A percentile compares a stretch with the other conserved stretches of the same genome.
These are phyloP conservation scores for Pseudocercospora fijiensis DNA, from an alignment of 2,329 filamentous ascomycete genomes.

Conservation along the genomic window DNA sequence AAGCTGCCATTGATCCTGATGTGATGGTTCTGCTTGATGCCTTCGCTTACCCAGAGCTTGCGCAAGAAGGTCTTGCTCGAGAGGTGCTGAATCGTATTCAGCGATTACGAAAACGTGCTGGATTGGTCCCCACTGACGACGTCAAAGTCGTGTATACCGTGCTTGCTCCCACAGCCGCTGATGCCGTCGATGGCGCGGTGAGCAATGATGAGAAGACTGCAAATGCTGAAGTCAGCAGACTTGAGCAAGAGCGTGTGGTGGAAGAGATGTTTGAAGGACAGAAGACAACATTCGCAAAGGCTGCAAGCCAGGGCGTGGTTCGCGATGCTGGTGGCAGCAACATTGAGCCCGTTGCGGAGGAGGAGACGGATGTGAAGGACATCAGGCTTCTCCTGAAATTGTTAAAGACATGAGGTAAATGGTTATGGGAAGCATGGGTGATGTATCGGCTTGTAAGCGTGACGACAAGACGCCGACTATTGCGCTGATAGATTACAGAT, in stretches of 20 bases:
- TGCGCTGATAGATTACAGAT: not conserved
- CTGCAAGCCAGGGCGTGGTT: conserved; percentile 36
- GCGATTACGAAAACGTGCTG: conserved; percentile 88
- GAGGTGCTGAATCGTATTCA: conserved; percentile 95
- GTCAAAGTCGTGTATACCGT: conserved; percentile 92
- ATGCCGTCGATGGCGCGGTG: conserved; percentile 24
- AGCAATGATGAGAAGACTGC: conserved; percentile 30
- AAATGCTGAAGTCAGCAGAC: conserved; percentile 28
- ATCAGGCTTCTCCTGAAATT: conserved; percentile 72
- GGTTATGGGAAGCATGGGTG: not conserved
- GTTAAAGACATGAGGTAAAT: conserved; percentile 60
- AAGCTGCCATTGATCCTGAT: conserved; percentile 85
- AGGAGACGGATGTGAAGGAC: conserved; percentile 80
- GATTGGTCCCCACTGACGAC: conserved; percentile 86
- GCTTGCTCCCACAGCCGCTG: conserved; percentile 47
- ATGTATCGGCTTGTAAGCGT: not conserved
- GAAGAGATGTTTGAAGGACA: conserved; percentile 40
- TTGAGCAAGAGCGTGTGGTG: conserved; percentile 36
- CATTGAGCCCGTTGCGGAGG: conserved; percentile 64
- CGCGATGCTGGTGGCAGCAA: conserved; percentile 28
- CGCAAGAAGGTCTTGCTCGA: conserved; percentile 81
- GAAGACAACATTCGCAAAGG: conserved; percentile 38
- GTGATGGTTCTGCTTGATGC: conserved; percentile 89
- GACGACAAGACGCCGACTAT: not conserved
- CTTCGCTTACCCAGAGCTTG: conserved; percentile 77